A percentile compares a stretch with the other conserved stretches of the same genome.
These are phyloP conservation scores for Monilinia polystroma DNA, from an alignment of 2,329 filamentous ascomycete species.

Conservation along the genomic window DNA sequence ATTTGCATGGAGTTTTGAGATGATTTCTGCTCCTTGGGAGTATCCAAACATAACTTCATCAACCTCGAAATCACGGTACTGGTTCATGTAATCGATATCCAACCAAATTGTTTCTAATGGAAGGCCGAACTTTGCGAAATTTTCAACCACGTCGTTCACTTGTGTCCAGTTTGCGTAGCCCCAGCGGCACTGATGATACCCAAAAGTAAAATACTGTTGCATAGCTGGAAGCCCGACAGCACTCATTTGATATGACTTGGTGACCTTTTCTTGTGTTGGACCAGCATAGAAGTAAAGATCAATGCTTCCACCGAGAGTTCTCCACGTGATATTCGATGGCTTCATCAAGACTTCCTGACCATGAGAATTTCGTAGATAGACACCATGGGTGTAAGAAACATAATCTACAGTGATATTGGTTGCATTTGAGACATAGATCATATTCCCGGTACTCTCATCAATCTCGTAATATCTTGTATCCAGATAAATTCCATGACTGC, in stretches of 20 bases:
- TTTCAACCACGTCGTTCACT: constrained; percentile 64
- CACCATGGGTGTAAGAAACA: constrained; percentile 69
- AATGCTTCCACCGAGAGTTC: constrained; percentile 71
- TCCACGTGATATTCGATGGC: constrained; percentile 67
- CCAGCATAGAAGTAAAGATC: constrained; percentile 80
- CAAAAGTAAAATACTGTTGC: constrained; percentile 80
- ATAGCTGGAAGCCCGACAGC: constrained; percentile 70
- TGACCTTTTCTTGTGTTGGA: constrained; percentile 65
- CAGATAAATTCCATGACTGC: constrained; percentile 74
- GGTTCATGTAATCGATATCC: constrained; percentile 70
- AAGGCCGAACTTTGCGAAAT: constrained; percentile 63
- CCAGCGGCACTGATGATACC: constrained; percentile 82
- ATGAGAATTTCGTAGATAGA: constrained; percentile 75
- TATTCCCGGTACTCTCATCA: constrained; percentile 47
- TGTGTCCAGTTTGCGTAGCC: constrained; percentile 74
- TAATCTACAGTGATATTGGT: constrained; percentile 55
- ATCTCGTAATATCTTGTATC: constrained; percentile 73
- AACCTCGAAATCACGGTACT: constrained; percentile 60
- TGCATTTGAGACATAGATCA: constrained; percentile 55
- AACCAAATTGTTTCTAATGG: constrained; percentile 69
- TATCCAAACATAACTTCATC: constrained; percentile 59
- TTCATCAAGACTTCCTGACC: constrained; percentile 69
- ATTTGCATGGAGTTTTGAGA: constrained; percentile 60
- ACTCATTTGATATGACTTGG: constrained; percentile 66
- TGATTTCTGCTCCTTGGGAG: constrained; percentile 57